Percentiles rank a stretch among this genome's conserved stretches.
Conservation (phyloP, 495 filamentous ascomycete species). For the Aspergillus haitiensis region DNA sequence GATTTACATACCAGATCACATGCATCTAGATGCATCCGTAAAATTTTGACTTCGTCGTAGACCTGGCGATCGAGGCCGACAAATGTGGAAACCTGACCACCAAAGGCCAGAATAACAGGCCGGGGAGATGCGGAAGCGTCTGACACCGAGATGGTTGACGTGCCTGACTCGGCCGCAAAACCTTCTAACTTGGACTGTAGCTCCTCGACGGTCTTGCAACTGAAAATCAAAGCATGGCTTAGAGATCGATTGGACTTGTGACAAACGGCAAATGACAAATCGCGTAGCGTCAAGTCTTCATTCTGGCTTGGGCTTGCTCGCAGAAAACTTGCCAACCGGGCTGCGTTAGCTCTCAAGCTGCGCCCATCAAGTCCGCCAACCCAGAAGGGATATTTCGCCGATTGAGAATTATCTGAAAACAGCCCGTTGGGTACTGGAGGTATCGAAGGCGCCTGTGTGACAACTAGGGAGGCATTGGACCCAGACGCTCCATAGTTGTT, state of each 20-base stretch:
- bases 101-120: constrained; percentile 53
- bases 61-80: constrained; percentile 40
- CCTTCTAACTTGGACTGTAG: constrained; percentile 31
- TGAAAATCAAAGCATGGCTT: constrained; percentile 34
- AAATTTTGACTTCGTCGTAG: constrained; percentile 30
- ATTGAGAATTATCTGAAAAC: neutral
- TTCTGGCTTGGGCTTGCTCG: neutral
- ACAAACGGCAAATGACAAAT: constrained; percentile 41
- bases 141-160: neutral
- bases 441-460: constrained; percentile 19
- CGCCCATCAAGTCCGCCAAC: constrained; percentile 6
- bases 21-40: constrained; percentile 35
- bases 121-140: neutral
- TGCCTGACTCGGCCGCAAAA: neutral
- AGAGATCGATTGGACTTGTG: constrained; percentile 39
- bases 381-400: constrained; percentile 10
- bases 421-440: neutral
- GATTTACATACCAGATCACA: constrained; percentile 8
- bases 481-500: constrained; percentile 50
- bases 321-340: neutral
- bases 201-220: constrained; percentile 30
- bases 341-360: neutral
- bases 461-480: constrained; percentile 35
- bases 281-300: neutral
- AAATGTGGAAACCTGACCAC: constrained; percentile 46